Conservation (phyloP, 257 asterid species). For the Jacaranda copaia region DNA sequence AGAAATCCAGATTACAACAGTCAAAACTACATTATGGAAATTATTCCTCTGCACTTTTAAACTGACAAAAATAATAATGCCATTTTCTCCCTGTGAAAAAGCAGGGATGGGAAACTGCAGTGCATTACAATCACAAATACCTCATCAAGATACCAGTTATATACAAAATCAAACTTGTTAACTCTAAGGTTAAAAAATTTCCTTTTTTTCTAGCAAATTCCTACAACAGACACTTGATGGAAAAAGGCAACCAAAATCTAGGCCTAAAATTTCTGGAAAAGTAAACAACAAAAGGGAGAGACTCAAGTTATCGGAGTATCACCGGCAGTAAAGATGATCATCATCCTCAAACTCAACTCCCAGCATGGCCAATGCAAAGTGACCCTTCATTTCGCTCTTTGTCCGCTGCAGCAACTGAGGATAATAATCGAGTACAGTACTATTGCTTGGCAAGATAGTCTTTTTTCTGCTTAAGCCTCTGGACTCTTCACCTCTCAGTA, state of each 20-base stretch:
- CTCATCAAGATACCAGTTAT: slow-evolving; percentile 33
- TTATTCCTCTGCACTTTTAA: not conserved
- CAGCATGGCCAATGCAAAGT: slow-evolving; percentile 73
- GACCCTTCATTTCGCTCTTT: slow-evolving; percentile 61
- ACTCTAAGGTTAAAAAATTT: slow-evolving; percentile 21
- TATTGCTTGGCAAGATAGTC: slow-evolving; percentile 35
- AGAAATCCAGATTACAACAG: not conserved
- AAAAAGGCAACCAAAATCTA: not conserved
- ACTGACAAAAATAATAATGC: slow-evolving; percentile 11
- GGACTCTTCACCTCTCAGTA: slow-evolving; percentile 53
- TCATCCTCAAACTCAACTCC: slow-evolving; percentile 70
- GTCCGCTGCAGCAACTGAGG: slow-evolving; percentile 57
- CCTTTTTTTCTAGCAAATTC: not conserved
- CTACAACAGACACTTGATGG: not conserved
- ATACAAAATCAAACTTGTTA: slow-evolving; percentile 37
- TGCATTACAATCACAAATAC: not conserved
- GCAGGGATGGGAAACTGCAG: slow-evolving; percentile 1
- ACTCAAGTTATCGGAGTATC: slow-evolving; percentile 12
- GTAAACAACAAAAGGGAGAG: not conserved
- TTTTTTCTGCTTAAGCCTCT: slow-evolving; percentile 43
- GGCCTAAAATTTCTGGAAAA: not conserved
- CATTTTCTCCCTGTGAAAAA: not conserved
- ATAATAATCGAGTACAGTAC: slow-evolving; percentile 39
- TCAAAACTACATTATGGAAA: not conserved
- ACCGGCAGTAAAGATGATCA: slow-evolving; percentile 51